phyloP scores from a whole-genome alignment of 2,329 filamentous ascomycete species.

The Neoscytalidium dimidiatum region DNA sequence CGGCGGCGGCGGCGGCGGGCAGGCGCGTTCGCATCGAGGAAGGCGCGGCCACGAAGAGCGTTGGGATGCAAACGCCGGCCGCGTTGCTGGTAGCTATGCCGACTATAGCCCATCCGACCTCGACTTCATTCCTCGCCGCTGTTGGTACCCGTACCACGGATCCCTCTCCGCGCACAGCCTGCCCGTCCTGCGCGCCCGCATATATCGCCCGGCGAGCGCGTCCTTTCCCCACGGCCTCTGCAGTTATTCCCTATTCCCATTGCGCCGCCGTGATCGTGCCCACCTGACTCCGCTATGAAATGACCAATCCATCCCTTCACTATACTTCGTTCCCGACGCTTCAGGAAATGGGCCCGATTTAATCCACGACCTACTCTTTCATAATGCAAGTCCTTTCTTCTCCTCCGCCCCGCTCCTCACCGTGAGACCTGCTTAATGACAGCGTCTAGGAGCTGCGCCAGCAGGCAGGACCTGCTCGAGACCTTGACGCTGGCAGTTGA shows the following conservation, averaged over 20 bases:
- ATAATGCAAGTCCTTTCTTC: constrained; percentile 3
- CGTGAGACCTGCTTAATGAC: neutral
- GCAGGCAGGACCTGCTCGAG: constrained; percentile 14
- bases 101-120: constrained; percentile 7
- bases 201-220: neutral
- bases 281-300: neutral
- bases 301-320: neutral
- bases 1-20: neutral
- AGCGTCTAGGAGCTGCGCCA: neutral
- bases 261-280: neutral
- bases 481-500: constrained; percentile 13
- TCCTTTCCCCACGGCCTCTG: neutral
- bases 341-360: neutral
- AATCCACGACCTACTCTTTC: neutral
- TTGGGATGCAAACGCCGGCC: constrained; percentile 8
- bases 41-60: neutral
- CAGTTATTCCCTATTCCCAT: neutral
- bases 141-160: constrained; percentile 19
- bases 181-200: neutral
- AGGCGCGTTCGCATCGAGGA: neutral
- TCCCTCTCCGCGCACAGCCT: neutral
- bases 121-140: constrained; percentile 14
- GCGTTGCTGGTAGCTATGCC: constrained; percentile 11
- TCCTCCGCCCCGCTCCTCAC: neutral
- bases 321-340: neutral